Evolutionary conservation across 495 filamentous ascomycete genomes (phyloP), one percentile per base, ranked within the genome.

Genomic region (Aspergillus indologenus): DNA sequence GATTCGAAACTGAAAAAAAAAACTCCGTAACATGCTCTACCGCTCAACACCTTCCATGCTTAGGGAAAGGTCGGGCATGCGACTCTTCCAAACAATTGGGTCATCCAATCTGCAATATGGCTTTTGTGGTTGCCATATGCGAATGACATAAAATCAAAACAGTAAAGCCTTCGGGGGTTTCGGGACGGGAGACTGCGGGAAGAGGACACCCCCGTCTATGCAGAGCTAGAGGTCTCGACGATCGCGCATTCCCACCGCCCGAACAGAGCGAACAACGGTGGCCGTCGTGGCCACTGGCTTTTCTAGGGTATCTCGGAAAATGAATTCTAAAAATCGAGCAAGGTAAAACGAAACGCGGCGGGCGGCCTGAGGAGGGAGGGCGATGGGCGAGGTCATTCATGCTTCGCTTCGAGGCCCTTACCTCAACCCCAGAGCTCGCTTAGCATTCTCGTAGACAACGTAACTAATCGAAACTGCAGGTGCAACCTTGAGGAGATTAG

Each of bases 391-490:
- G 8, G 5, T 24, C 8, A 50, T 5, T 23, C 21, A 17, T 50
- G 15, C 21, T 51, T 29, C 18, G 31, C 23, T 29, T 29, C 34
- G 7, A 9, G 7, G 34, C 34, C 34, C 6, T 81, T 69, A 93
- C 61, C 75, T 85, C 57, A 97, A 75, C 20, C 85, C 82, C 60
- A 97, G 76, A 24, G 87, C 69, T 54, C 82, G 84, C 78, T 98
- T 98, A 52, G 90, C 84, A 67, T 97, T 96, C 72, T 98, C 94
- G 70, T 98, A 98, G 51, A 94, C 92, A 70, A 98, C 89, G 79
- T 96, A 98, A 45, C 93, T 92, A 72, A 99, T 99, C 59, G 90
- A 95, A 22, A 99, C 90, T 48, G 94, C 93, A 0, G 94, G 94
- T 9, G 93, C 91, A 34, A 99, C 94, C 75, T 99, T 99, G 64